Percentiles rank a stretch among this genome's conserved stretches.
Conservation (phyloP, 1,139 yeast species). For the Pichia sp. region DNA sequence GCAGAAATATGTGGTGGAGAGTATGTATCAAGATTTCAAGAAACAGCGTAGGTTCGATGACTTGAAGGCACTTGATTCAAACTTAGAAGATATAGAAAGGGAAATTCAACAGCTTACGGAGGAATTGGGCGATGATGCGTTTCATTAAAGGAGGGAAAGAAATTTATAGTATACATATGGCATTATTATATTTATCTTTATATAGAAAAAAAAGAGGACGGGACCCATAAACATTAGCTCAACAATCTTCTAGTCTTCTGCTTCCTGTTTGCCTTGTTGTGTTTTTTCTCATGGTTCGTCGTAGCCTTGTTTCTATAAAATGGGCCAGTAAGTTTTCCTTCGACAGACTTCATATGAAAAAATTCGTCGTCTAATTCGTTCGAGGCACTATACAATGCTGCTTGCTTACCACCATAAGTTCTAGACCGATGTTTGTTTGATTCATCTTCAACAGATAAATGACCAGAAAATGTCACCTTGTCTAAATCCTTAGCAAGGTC, state of each 20-base stretch:
- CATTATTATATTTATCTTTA: conserved; percentile 1
- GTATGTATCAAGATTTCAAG: conserved; percentile 58
- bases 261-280: conserved; percentile 74
- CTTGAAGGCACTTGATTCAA: conserved; percentile 54
- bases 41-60: conserved; percentile 75
- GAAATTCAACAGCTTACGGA: conserved; percentile 49
- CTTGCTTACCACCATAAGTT: conserved; percentile 70
- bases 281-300: conserved; percentile 52
- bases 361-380: conserved; percentile 82
- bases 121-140: conserved; percentile 64
- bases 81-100: conserved; percentile 51
- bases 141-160: conserved; percentile 25
- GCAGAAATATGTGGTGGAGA: conserved; percentile 67
- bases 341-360: conserved; percentile 60
- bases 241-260: conserved; percentile 19
- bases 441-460: conserved; percentile 48
- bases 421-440: conserved; percentile 42
- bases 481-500: conserved; percentile 68
- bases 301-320: conserved; percentile 53
- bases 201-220: background rate
- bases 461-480: conserved; percentile 73
- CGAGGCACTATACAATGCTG: conserved; percentile 71
- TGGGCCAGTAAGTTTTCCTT: conserved; percentile 64
- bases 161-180: conserved; percentile 4
- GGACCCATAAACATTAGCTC: background rate